These are phyloP conservation scores for Digitaria exilis DNA, from an alignment of 202 grass and related monocot genomes.

Conservation along the genomic window DNA sequence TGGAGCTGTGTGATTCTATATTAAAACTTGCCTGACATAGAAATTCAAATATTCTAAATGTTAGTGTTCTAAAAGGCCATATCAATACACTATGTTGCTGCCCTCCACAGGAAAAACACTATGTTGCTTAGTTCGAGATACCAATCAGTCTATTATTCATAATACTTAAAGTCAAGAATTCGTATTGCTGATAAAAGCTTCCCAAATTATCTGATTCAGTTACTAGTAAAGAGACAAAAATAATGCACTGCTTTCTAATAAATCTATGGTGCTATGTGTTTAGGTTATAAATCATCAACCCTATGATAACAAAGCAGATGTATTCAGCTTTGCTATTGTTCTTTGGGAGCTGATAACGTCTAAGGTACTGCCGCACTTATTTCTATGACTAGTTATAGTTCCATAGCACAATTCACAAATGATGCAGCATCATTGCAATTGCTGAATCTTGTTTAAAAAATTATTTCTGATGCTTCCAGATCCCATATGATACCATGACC, in stretches of 20 bases:
- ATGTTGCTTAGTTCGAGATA: background rate
- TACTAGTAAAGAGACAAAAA: slow-evolving; percentile 3
- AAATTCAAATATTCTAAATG: slow-evolving; percentile 6
- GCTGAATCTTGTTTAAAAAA: background rate
- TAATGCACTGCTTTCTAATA: slow-evolving; percentile 30
- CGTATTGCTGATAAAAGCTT: background rate
- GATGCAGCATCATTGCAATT: slow-evolving; percentile 7
- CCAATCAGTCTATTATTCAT: background rate
- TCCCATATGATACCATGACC: slow-evolving; percentile 92
- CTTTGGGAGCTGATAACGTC: slow-evolving; percentile 96
- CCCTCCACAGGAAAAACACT: no score
- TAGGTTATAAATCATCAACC: slow-evolving; percentile 99
- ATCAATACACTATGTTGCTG: no score
- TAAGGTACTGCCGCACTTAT: slow-evolving; percentile 50
- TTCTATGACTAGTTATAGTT: background rate
- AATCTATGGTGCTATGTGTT: slow-evolving; percentile 14
- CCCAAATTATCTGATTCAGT: background rate
- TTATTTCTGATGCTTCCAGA: slow-evolving; percentile 46
- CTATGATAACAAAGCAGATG: slow-evolving; percentile 95
- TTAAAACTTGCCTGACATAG: slow-evolving; percentile 20
- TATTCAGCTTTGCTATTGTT: slow-evolving; percentile 97
- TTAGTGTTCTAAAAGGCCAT: background rate
- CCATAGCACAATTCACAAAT: background rate
- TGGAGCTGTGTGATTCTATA: slow-evolving; percentile 9
- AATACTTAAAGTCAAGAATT: background rate